Conservation (phyloP, 2,329 filamentous ascomycete species). For the Aspergillus chevalieri region DNA sequence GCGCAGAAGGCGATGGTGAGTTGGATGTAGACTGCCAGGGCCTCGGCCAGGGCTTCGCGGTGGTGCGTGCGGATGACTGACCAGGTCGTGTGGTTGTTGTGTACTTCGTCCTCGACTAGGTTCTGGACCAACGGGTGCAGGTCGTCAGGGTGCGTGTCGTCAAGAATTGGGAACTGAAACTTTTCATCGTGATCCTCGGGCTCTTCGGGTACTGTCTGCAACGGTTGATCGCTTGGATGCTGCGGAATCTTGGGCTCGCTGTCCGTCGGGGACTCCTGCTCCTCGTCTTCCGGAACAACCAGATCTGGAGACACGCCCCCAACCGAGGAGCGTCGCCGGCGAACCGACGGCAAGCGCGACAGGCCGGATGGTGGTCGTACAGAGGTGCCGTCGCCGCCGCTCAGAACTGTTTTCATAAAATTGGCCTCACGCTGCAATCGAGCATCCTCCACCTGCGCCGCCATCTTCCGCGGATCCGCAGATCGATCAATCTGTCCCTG, state of each 20-base stretch:
- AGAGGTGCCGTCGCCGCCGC: conserved; percentile 17
- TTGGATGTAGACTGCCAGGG: conserved; percentile 41
- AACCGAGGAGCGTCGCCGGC: conserved; percentile 14
- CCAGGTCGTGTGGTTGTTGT: conserved; percentile 46
- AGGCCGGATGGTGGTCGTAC: conserved; percentile 12
- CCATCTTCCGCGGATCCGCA: conserved; percentile 34
- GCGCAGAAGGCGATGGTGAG: conserved; percentile 46
- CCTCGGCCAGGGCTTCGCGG: conserved; percentile 50
- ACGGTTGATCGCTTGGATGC: conserved; percentile 12
- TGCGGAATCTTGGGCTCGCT: conserved; percentile 5
- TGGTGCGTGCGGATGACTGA: conserved; percentile 46
- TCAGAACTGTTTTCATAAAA: conserved; percentile 31
- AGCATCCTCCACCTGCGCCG: conserved; percentile 42
- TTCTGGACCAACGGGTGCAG: conserved; percentile 40
- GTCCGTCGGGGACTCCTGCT: conserved; percentile 13
- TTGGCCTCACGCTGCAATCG: conserved; percentile 36
- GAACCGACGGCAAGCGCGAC: conserved; percentile 19
- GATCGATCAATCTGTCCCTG: conserved; percentile 36
- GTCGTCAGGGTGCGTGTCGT: conserved; percentile 34
- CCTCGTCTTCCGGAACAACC: conserved; percentile 17
- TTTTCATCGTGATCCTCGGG: conserved; percentile 2
- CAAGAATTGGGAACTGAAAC: background rate
- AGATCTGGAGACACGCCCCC: conserved; percentile 13
- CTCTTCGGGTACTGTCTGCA: conserved; percentile 15
- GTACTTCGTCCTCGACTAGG: conserved; percentile 42